Percentiles rank a stretch among this genome's conserved stretches.
phyloP scores from a whole-genome alignment of 2,329 filamentous ascomycete genomes.

The Pestalotiopsis sp. region DNA sequence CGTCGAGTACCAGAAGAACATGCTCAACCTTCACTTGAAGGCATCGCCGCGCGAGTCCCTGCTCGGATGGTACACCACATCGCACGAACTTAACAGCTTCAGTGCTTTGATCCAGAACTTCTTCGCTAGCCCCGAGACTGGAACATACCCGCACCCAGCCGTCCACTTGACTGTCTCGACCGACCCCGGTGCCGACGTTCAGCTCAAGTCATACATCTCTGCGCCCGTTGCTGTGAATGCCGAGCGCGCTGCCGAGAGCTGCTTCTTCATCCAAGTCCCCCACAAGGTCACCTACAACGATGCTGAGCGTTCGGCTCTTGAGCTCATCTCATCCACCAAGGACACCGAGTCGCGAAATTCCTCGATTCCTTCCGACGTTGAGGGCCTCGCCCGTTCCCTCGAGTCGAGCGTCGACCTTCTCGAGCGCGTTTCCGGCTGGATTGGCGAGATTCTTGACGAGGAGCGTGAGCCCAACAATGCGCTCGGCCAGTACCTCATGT shows the following conservation, averaged over 20 bases:
- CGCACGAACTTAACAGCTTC: conserved; percentile 96
- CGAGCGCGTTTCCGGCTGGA: conserved; percentile 88
- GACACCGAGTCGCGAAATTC: conserved; percentile 75
- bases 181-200: conserved; percentile 83
- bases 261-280: conserved; percentile 95
- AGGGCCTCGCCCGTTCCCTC: conserved; percentile 81
- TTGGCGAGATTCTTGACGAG: conserved; percentile 92
- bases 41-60: conserved; percentile 92
- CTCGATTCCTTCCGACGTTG: conserved; percentile 82
- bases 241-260: conserved; percentile 93
- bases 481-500: conserved; percentile 92
- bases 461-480: conserved; percentile 87
- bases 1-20: conserved; percentile 99
- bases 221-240: conserved; percentile 93
- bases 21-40: conserved; percentile 93
- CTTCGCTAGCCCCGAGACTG: conserved; percentile 94
- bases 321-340: conserved; percentile 82
- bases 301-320: conserved; percentile 65
- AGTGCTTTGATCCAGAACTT: conserved; percentile 99
- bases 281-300: conserved; percentile 90
- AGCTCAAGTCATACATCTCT: conserved; percentile 92
- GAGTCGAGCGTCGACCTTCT: conserved; percentile 88
- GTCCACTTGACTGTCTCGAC: conserved; percentile 95
- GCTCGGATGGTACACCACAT: conserved; percentile 98
- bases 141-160: conserved; percentile 96